Evolutionary conservation across 2,329 filamentous ascomycete genomes (phyloP), one percentile per base, ranked within the genome.

Genomic region (Claviceps maximensis): DNA sequence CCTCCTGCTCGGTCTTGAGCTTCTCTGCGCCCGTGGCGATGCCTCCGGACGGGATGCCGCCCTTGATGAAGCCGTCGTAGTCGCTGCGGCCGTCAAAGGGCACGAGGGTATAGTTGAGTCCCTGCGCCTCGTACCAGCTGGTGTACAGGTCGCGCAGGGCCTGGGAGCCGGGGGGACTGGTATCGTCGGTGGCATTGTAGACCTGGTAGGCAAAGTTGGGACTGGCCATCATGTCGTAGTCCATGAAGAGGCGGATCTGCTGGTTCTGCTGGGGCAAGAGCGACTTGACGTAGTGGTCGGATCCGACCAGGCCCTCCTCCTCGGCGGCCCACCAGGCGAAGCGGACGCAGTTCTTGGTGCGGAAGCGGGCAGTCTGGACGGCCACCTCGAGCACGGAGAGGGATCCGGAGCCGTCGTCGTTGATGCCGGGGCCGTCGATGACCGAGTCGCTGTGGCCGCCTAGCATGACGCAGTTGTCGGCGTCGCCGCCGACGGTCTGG

Each of bases 71-170:
- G 1, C 80, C 83, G 50, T 83, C 84, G 60, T 91, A 91, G 67
- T 93, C 87, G 57, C 83, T 87, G 54, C 87, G 82, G 7, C 87
- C 87, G 60, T 89, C 84, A 58, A 93, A 91, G 2, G 80, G 78
- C 29, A 86, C 86, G 54, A 85, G 80, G 0, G 80, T 85, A 63
- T 82, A 83, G 66, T 82, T 82, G 53, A 82, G 73, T 1, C 75
- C 82, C 23, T 82, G 73, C 2, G 71, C 67, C 55, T 74, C 67
- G 69, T 84, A 89, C 75, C 79, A 89, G 49, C 82, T 72, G 21
- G 82, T 71, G 64, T 87, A 89, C 38, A 88, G 70, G 55, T 83
- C 70, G 54, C 83, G 78, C 53, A 88, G 74, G 63, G 88, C 76
- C 56, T 83, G 78, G 0, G 84, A 89, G 1, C 87, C 87, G 17